Evolutionary conservation across 176 grass and related monocot species (phyloP), one percentile per base, ranked within the genome.

Genomic region (Oryza glaberrima): DNA sequence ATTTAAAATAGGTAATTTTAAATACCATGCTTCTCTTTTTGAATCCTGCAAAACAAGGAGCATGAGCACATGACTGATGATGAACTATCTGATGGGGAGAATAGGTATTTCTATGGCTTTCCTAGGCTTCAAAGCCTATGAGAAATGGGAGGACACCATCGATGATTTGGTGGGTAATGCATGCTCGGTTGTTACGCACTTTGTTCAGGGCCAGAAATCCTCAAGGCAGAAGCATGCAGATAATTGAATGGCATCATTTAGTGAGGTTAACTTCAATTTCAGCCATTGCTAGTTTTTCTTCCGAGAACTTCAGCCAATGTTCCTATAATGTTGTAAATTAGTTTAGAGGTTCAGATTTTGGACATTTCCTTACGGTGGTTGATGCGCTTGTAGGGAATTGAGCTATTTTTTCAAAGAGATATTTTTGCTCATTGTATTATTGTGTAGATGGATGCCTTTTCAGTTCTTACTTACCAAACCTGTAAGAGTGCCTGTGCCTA

Each of bases 61-160:
- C 25, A 82, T 43, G 49, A 70, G 10, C 32, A 56, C 11, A 63
- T 63, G 51, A 68, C 35, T 79, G 45, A 92, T 54, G 70, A 44
- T 73, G 49, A 79, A 68, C 17, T 84, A 81, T 90, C 45, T 6
- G 54, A 17, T 87, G 82, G 44, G 63, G 67, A 84, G 65, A 40
- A 81, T 83, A 99, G 96, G 96, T 69, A 71, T 89, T 76, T 52
- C 84, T 86, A 75, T 92, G 84, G 75, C 90, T 82, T 99, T 96
- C 85, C 60, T 89, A 49, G 81, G 82, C 35, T 94, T 96, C 79
- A 96, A 90, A 79, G 79, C 89, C 66, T 95, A 96, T 74, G 96
- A 99, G 78, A 96, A 94, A 83, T 96, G 90, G 79, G 93, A 96
- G 86, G 93, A 96, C 82, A 78, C 48, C 14, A 96, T 99, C 22